Base-by-base conservation (phyloP, 495 filamentous ascomycete genomes). In the Aspergillus coremiiformis region DNA sequence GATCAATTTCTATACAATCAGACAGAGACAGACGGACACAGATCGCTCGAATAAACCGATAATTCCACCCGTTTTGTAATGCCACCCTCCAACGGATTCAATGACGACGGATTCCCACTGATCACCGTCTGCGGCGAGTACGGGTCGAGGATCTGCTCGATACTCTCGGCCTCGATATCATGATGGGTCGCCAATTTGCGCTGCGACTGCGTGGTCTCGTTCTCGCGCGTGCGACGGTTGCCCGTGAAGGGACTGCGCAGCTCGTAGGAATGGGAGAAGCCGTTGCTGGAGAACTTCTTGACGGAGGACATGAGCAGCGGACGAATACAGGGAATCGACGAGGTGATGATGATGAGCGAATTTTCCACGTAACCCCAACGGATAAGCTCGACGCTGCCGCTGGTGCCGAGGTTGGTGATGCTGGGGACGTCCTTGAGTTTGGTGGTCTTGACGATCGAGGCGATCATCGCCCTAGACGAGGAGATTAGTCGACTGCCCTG, bases 361-460 rank as follows among this genome's bases (percentile, higher is more conserved):
- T 67, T 66, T 39, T 70, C 66, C 24, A 63, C 53, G 30, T 62
- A 70, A 12, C 60, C 64, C 66, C 67, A 70, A 33, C 62, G 62
- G 51, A 70, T 68, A 0, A 70, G 51, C 44, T 65, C 59, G 35
- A 67, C 44, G 15, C 57, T 62, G 27, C 66, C 66, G 0, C 9
- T 27, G 1, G 64, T 47, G 15, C 65, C 65, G 12, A 66, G 59
- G 39, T 70, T 64, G 0, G 65, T 68, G 41, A 68, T 48, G 33
- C 65, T 59, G 21, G 66, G 67, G 9, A 74, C 50, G 15, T 66
- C 44, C 52, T 59, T 47, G 39, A 68, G 66, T 32, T 71, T 70
- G 20, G 68, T 66, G 5, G 71, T 73, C 37, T 73, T 73, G 56
- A 74, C 58, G 35, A 72, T 69, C n/a, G 70, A 74, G 12, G 71